Percentiles rank a stretch among this genome's conserved stretches.
These are phyloP conservation scores for Kwoniella europaea DNA, from an alignment of 768 basidiomycete species.

Conservation along the genomic window DNA sequence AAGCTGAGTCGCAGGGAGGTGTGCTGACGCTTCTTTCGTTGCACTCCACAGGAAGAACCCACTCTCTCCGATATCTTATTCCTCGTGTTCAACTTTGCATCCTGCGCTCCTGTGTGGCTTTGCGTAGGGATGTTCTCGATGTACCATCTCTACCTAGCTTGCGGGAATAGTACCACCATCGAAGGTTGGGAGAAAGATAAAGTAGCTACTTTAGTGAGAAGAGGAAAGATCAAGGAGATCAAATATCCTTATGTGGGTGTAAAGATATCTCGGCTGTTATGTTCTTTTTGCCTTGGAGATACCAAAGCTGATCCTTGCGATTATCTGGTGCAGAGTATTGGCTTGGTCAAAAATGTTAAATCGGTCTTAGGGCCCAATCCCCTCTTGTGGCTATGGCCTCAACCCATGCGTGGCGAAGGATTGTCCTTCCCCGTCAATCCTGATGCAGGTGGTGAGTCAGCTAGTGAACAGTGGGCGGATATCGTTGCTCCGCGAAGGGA, in stretches of 20 bases:
- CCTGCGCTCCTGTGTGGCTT: constrained; percentile 82
- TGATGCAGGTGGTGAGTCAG: constrained; percentile 58
- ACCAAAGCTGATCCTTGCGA: neutral
- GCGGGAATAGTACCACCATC: constrained; percentile 88
- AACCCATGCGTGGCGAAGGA: constrained; percentile 70
- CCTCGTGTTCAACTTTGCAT: constrained; percentile 83
- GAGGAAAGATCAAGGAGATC: constrained; percentile 85
- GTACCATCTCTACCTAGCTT: constrained; percentile 80
- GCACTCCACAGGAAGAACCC: constrained; percentile 67
- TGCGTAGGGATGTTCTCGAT: constrained; percentile 89
- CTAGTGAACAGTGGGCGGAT: constrained; percentile 45
- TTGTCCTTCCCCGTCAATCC: constrained; percentile 74
- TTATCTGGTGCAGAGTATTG: constrained; percentile 80
- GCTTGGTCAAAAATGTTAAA: constrained; percentile 71
- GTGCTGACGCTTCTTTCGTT: neutral
- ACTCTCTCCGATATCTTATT: constrained; percentile 74
- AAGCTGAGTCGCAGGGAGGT: neutral
- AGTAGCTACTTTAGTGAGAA: constrained; percentile 78
- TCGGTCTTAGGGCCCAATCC: constrained; percentile 77
- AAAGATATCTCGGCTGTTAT: constrained; percentile 15
- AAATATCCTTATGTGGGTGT: constrained; percentile 87
- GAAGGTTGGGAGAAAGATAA: constrained; percentile 99
- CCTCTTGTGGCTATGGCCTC: constrained; percentile 84
- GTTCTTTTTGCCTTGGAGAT: no score
- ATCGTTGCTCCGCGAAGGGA: constrained; percentile 35